These are phyloP conservation scores for Yamadazyma diospyri DNA, from an alignment of 1,139 yeast species.

Conservation along the genomic window DNA sequence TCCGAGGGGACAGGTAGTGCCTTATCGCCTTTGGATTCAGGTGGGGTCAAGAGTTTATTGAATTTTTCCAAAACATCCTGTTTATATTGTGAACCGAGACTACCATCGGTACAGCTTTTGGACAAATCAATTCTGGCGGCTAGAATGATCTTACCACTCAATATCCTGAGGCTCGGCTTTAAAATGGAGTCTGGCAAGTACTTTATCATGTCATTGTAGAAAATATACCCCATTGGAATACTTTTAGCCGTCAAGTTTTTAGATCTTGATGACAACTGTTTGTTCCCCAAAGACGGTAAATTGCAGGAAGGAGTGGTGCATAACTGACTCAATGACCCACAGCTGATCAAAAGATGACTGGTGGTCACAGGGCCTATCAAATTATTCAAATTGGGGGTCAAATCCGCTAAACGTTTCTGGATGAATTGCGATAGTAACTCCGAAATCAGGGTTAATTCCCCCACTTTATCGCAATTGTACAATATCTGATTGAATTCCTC, in stretches of 20 bases:
- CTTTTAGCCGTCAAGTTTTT: conserved; percentile 25
- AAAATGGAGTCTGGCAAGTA: conserved; percentile 55
- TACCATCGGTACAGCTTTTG: conserved; percentile 45
- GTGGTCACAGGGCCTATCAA: conserved; percentile 73
- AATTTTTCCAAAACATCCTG: conserved; percentile 60
- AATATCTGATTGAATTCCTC: conserved; percentile 37
- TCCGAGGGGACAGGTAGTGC: conserved; percentile 87
- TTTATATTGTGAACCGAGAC: conserved; percentile 55
- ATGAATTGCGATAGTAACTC: conserved; percentile 50
- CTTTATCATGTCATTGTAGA: conserved; percentile 50
- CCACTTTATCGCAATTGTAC: conserved; percentile 46
- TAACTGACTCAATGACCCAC: conserved; percentile 70
- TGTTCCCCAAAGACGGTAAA: conserved; percentile 72
- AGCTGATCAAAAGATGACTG: conserved; percentile 65
- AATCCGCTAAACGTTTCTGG: conserved; percentile 48
- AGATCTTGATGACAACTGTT: conserved; percentile 42
- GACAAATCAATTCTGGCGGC: conserved; percentile 80
- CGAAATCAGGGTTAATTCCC: conserved; percentile 44
- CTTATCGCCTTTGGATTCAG: conserved; percentile 62
- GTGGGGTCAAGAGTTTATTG: conserved; percentile 75
- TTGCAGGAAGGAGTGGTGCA: conserved; percentile 81
- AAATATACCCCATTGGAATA: conserved; percentile 61
- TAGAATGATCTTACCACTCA: conserved; percentile 74
- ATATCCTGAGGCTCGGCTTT: conserved; percentile 71
- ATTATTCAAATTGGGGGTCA: conserved; percentile 80